These are phyloP conservation scores for Wickerhamiella allomyrinae DNA, from an alignment of 805 yeast species.

Conservation along the genomic window DNA sequence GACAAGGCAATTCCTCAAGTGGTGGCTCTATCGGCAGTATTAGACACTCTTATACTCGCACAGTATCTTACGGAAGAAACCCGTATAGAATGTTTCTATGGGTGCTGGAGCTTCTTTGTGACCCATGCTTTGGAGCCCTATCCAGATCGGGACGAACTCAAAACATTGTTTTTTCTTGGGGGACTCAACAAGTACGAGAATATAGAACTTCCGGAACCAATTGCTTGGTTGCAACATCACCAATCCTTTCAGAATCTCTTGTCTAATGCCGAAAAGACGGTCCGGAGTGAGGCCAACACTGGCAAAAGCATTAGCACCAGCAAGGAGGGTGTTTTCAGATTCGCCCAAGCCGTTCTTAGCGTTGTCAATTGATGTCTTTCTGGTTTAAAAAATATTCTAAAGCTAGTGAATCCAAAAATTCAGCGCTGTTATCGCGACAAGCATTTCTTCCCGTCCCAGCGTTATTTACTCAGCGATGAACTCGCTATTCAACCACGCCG, in stretches of 20 bases:
- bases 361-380: too few relatives aligned
- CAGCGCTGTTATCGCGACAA: too few relatives aligned
- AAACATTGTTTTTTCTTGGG: neutral
- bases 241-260: neutral
- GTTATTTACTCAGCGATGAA: conserved; percentile 40
- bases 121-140: neutral
- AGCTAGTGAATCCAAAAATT: too few relatives aligned
- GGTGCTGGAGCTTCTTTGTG: neutral
- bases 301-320: neutral
- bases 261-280: neutral
- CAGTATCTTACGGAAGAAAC: neutral
- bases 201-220: neutral
- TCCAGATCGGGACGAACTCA: neutral
- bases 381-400: too few relatives aligned
- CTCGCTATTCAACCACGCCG: conserved; percentile 77
- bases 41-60: neutral
- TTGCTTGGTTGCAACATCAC: neutral
- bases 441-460: too few relatives aligned
- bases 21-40: neutral
- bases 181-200: neutral
- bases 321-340: neutral
- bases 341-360: too few relatives aligned
- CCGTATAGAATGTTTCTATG: neutral
- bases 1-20: neutral
- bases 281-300: neutral